Evolutionary conservation across 176 grass and related monocot species (phyloP).

Genomic region (Carex scoparia): DNA sequence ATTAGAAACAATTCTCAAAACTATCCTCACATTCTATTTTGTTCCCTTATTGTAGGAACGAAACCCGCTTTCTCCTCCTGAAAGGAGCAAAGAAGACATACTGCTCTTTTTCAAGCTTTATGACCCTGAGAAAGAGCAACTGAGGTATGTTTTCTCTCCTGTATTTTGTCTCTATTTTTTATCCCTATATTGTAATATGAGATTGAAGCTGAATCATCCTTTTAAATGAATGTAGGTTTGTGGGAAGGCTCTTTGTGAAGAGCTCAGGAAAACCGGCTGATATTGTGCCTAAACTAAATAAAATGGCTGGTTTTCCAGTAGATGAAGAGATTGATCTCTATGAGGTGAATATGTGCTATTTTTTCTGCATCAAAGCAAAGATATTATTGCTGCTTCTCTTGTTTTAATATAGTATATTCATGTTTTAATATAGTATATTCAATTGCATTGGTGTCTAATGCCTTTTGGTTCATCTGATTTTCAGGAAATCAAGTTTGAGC

Average conservation of each 20-base stretch:
- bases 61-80: constrained; percentile 57
- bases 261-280: constrained; percentile 71
- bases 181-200: not conserved
- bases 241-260: constrained; percentile 90
- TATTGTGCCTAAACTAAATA: constrained; percentile 70
- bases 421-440: constrained; percentile 1
- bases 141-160: constrained; percentile 47
- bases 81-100: constrained; percentile 86
- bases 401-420: not conserved
- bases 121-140: constrained; percentile 90
- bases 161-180: constrained; percentile 2
- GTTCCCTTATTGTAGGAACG: constrained; percentile 44
- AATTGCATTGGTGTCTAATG: constrained; percentile 24
- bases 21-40: not conserved
- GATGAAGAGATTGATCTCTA: constrained; percentile 91
- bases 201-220: constrained; percentile 17
- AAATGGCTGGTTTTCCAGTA: constrained; percentile 78
- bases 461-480: constrained; percentile 29
- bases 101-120: constrained; percentile 99
- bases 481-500: constrained; percentile 98
- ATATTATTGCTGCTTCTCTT: not conserved
- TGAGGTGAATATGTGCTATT: constrained; percentile 59
- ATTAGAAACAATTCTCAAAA: constrained; percentile 25
- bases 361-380: constrained; percentile 13
- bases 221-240: constrained; percentile 56